Evolutionary conservation across 2,329 filamentous ascomycete species (phyloP).

Genomic region (Rhytidhysteron rufulum): DNA sequence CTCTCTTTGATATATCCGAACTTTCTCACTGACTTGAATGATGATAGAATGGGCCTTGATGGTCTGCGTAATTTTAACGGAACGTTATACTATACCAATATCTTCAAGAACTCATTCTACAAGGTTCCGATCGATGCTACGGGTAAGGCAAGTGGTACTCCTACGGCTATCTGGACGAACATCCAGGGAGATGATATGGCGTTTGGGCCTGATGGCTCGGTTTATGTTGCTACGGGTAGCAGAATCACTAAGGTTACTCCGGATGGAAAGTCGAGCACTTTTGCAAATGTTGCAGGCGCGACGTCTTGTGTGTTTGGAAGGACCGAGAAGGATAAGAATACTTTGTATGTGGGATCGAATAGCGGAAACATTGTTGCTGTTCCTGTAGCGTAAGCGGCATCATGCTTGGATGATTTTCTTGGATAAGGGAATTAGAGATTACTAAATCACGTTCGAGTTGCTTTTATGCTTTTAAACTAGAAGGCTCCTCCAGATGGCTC

Average conservation of each 20-base stretch:
- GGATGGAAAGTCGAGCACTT: neutral
- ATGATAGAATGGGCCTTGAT: constrained; percentile 14
- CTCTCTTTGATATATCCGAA: too few species aligned
- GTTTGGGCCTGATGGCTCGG: constrained; percentile 11
- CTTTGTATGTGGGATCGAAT: neutral
- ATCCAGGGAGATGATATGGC: constrained; percentile 14
- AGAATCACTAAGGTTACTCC: neutral
- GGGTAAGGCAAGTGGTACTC: constrained; percentile 12
- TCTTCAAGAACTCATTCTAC: constrained; percentile 17
- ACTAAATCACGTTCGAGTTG: too few species aligned
- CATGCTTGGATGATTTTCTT: too few species aligned
- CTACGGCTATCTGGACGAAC: constrained; percentile 15
- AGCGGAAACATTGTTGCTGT: too few species aligned
- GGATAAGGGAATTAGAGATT: too few species aligned
- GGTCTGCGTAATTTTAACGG: constrained; percentile 15
- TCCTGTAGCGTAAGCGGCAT: too few species aligned
- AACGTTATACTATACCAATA: constrained; percentile 17
- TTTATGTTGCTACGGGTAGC: constrained; percentile 12
- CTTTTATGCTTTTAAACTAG: too few species aligned
- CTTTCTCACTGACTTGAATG: neutral
- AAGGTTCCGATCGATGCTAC: constrained; percentile 16
- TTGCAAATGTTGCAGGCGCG: neutral
- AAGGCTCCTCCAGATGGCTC: too few species aligned
- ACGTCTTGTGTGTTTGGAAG: neutral
- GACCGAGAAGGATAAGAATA: neutral